Conservation (phyloP, 192 early-diverging fungal genomes). For the Irineochytrium annulatum region DNA sequence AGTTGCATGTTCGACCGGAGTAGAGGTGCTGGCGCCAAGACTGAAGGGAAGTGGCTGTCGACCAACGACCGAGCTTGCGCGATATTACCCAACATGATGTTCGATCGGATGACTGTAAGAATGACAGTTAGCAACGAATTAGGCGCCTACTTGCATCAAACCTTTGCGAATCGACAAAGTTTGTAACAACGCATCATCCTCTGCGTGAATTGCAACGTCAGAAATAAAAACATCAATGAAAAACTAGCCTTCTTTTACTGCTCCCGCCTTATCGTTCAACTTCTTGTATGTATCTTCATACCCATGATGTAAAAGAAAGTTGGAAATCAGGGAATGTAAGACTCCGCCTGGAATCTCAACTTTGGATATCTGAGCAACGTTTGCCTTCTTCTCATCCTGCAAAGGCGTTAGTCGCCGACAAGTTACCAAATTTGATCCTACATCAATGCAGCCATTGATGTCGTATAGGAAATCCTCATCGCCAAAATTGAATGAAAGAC, state of each 20-base stretch:
- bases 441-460: neutral
- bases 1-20: neutral
- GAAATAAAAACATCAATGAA: neutral
- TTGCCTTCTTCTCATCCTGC: neutral
- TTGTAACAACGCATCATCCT: no score
- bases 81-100: neutral
- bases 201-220: no score
- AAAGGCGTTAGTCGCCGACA: neutral
- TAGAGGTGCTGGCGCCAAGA: neutral
- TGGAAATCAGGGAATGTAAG: neutral
- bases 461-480: neutral
- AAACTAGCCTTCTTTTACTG: neutral
- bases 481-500: neutral
- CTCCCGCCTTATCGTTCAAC: neutral
- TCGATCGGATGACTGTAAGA: neutral
- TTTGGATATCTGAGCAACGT: neutral
- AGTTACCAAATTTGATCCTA: neutral
- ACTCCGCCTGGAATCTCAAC: neutral
- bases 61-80: neutral
- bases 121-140: neutral
- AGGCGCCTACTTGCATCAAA: neutral
- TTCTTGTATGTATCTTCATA: neutral
- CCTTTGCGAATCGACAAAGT: no score
- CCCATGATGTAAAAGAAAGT: neutral
- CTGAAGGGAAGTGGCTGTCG: neutral